Conservation (phyloP, 179 eudicot genomes). For the Corrigiola litoralis region DNA sequence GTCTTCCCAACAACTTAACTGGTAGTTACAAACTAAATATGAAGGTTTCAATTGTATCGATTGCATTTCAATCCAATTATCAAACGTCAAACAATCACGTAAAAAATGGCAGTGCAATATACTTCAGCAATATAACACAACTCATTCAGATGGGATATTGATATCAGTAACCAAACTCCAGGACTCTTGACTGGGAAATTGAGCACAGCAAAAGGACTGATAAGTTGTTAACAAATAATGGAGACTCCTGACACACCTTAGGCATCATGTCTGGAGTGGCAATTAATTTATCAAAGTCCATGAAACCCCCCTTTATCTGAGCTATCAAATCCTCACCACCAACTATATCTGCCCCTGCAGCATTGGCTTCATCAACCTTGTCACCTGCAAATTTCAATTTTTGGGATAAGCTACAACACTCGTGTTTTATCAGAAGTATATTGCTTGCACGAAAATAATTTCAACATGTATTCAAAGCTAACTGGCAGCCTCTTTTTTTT, state of each 20-base stretch:
- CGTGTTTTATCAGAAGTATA: neutral
- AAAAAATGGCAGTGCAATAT: neutral
- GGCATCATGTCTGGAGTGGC: slow-evolving; percentile 99
- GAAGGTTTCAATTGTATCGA: neutral
- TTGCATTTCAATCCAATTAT: neutral
- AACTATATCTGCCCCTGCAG: slow-evolving; percentile 94
- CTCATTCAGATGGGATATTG: neutral
- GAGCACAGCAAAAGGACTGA: neutral
- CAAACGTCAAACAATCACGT: neutral
- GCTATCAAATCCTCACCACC: slow-evolving; percentile 95
- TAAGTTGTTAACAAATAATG: neutral
- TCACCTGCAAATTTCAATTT: slow-evolving; percentile 56
- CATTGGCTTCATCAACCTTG: slow-evolving; percentile 90
- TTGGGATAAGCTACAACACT: slow-evolving; percentile 1
- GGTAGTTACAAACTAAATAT: neutral
- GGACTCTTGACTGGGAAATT: too few species aligned
- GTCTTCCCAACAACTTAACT: too few species aligned
- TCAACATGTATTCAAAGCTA: too few species aligned
- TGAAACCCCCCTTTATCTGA: slow-evolving; percentile 86
- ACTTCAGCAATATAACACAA: neutral
- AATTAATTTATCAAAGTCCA: slow-evolving; percentile 95
- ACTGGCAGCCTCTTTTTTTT: too few species aligned
- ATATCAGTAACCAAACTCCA: neutral
- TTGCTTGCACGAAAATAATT: too few species aligned
- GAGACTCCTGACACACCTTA: slow-evolving; percentile 47